Conservation (phyloP, 2,329 filamentous ascomycete genomes). For the Cadophora sp. region DNA sequence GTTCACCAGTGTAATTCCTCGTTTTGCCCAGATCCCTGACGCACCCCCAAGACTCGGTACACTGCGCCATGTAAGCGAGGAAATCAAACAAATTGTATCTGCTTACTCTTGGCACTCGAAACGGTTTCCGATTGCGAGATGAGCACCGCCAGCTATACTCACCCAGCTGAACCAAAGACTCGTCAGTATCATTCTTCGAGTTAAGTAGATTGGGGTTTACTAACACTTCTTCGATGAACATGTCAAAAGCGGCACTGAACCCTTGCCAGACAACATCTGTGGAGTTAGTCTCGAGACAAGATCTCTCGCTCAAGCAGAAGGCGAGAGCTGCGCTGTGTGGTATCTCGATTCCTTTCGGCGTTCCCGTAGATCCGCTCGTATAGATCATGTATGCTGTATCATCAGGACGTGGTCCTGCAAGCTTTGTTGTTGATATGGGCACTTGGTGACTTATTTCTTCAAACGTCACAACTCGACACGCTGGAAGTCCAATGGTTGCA, state of each 20-base stretch:
- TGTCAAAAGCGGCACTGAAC: conserved; percentile 22
- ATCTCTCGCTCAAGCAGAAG: conserved; percentile 17
- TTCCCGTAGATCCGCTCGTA: conserved; percentile 26
- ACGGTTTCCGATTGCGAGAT: conserved; percentile 20
- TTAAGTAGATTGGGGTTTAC: background rate
- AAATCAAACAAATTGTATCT: background rate
- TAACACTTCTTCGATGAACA: conserved; percentile 25
- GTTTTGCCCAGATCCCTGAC: conserved; percentile 15
- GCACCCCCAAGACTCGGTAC: conserved; percentile 15
- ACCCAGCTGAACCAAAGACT: conserved; percentile 1
- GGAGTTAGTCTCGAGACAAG: conserved; percentile 17
- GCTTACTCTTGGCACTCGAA: conserved; percentile 17
- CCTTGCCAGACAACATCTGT: conserved; percentile 20
- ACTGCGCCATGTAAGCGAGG: background rate
- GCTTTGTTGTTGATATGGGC: background rate
- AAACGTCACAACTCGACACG: background rate
- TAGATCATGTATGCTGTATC: conserved; percentile 30
- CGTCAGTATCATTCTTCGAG: background rate
- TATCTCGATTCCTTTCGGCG: conserved; percentile 27
- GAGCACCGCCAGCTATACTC: conserved; percentile 22
- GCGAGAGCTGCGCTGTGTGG: conserved; percentile 23
- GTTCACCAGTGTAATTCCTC: conserved; percentile 18
- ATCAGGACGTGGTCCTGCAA: conserved; percentile 10
- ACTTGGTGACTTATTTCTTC: background rate
- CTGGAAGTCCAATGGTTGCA: background rate